These are phyloP conservation scores for Eremomyces bilateralis DNA, from an alignment of 495 filamentous ascomycete species.

Conservation along the genomic window DNA sequence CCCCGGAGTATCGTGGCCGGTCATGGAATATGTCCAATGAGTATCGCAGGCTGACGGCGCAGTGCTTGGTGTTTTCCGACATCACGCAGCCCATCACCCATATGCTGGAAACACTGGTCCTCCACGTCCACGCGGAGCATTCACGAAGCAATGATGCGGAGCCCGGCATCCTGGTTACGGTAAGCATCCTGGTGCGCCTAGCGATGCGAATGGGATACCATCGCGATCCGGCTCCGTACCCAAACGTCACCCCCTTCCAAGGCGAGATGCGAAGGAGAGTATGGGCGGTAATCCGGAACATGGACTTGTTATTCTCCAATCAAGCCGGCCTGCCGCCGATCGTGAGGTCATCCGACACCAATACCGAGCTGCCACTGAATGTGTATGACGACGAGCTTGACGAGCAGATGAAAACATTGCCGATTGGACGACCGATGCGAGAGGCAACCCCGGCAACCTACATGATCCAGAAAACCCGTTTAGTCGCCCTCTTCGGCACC, in stretches of 20 bases:
- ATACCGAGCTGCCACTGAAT: conserved; percentile 72
- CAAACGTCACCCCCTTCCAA: conserved; percentile 65
- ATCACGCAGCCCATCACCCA: conserved; percentile 71
- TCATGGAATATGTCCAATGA: conserved; percentile 43
- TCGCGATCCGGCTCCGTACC: conserved; percentile 67
- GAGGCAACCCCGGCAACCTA: conserved; percentile 78
- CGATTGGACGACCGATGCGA: conserved; percentile 44
- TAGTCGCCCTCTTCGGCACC: conserved; percentile 38
- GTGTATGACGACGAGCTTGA: conserved; percentile 86
- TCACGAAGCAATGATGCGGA: conserved; percentile 61
- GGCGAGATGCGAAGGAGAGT: conserved; percentile 80
- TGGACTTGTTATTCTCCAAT: conserved; percentile 76
- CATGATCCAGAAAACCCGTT: conserved; percentile 58
- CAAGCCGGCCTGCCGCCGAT: conserved; percentile 80
- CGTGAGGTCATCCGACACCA: conserved; percentile 61
- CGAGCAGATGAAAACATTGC: conserved; percentile 53
- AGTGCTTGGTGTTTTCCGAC: conserved; percentile 71
- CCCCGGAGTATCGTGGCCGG: conserved; percentile 44
- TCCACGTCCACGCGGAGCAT: conserved; percentile 69
- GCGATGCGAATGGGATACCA: conserved; percentile 95
- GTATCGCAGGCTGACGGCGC: conserved; percentile 63
- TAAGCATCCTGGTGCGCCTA: conserved; percentile 59
- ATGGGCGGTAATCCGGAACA: conserved; percentile 65
- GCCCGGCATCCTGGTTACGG: conserved; percentile 58
- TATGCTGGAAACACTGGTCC: conserved; percentile 73